Conservation (phyloP, 305 asterid genomes). For the Solanum chacoense region DNA sequence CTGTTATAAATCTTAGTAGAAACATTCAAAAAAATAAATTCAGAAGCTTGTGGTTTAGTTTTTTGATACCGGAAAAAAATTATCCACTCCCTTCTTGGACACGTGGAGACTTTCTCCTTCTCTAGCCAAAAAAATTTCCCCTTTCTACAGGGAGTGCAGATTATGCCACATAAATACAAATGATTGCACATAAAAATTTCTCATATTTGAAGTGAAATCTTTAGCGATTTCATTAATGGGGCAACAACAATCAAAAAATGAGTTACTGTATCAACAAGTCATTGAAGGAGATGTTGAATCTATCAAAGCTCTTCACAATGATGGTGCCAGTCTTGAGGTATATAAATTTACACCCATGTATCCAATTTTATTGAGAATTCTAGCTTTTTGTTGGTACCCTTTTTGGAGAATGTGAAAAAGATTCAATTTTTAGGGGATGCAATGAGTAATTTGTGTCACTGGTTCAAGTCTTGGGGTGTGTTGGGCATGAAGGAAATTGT, state of each 20-base stretch:
- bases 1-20: too few relatives aligned
- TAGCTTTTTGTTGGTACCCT: background rate
- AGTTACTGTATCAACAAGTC: background rate
- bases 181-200: background rate
- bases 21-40: too few relatives aligned
- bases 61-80: too few relatives aligned
- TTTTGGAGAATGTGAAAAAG: background rate
- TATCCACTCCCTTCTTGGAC: background rate
- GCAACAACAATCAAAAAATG: constrained; percentile 7
- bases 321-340: constrained; percentile 11
- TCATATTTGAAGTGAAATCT: background rate
- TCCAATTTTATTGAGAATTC: background rate
- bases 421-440: background rate
- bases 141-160: background rate
- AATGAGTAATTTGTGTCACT: background rate
- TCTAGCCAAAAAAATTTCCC: background rate
- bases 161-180: background rate
- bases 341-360: background rate
- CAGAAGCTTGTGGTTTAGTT: too few relatives aligned
- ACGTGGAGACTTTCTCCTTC: background rate
- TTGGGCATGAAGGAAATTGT: background rate
- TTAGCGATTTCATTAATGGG: background rate
- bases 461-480: background rate
- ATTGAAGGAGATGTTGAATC: constrained; percentile 1
- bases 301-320: background rate